phyloP scores from a whole-genome alignment of 2,329 filamentous ascomycete species.

The Aspergillus persii region DNA sequence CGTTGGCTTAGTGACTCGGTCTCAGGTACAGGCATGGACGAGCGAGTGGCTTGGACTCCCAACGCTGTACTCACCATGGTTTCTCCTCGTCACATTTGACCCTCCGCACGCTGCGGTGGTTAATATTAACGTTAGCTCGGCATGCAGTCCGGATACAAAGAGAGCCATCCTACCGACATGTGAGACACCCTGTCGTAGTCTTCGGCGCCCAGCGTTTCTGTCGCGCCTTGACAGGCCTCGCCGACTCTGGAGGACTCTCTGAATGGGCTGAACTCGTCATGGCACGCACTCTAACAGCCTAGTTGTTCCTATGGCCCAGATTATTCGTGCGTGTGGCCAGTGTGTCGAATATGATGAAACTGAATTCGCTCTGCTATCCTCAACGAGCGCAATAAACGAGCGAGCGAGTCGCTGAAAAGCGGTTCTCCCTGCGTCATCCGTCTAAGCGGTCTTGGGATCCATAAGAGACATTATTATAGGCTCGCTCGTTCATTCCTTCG shows the following conservation, averaged over 20 bases:
- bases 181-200: conserved; percentile 1
- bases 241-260: background rate
- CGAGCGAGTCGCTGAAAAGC: background rate
- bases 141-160: background rate
- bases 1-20: background rate
- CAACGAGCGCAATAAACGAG: background rate
- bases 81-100: conserved; percentile 7
- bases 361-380: background rate
- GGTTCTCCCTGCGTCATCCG: background rate
- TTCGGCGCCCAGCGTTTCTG: conserved; percentile 2
- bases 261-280: background rate
- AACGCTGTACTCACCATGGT: background rate
- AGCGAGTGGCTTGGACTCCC: background rate
- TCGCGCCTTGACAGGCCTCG: background rate
- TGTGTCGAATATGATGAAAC: background rate
- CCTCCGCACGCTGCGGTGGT: background rate
- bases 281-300: too few species aligned
- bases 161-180: background rate
- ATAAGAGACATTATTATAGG: background rate
- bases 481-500: background rate
- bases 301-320: background rate
- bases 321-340: background rate
- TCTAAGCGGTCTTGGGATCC: background rate
- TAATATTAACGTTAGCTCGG: background rate
- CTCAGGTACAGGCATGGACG: background rate